These are phyloP conservation scores for Thalassiosira exigua DNA, from an alignment of 352 stramenopile genomes.

Conservation along the genomic window DNA sequence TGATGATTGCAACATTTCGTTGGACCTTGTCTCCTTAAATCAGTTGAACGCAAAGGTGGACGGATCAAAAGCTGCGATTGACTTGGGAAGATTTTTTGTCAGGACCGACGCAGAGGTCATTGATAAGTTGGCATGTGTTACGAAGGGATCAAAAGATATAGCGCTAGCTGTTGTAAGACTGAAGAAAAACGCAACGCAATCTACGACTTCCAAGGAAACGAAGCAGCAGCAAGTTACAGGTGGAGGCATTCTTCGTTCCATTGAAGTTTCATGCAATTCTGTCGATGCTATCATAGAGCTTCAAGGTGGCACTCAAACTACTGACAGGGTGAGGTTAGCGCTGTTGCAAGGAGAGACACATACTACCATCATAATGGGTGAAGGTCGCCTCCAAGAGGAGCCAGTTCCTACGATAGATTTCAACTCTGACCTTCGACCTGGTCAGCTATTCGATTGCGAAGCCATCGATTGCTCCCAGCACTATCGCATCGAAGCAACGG, in stretches of 20 bases:
- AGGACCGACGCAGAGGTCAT: conserved; percentile 29
- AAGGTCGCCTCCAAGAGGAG: conserved; percentile 3
- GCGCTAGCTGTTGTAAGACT: conserved; percentile 18
- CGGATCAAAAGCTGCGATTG: not conserved
- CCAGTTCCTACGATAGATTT: not conserved
- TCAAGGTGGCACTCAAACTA: not conserved
- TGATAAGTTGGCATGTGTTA: conserved; percentile 16
- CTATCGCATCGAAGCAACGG: conserved; percentile 30
- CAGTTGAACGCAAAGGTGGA: conserved; percentile 25
- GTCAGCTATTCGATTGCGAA: conserved; percentile 35
- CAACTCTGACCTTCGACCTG: conserved; percentile 14
- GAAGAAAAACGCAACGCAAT: conserved; percentile 22
- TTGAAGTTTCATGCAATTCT: conserved; percentile 39
- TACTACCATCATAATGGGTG: conserved; percentile 24
- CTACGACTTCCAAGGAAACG: conserved; percentile 8
- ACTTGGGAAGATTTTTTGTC: conserved; percentile 28
- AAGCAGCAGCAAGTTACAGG: conserved; percentile 5
- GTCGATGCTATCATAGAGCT: conserved; percentile 58
- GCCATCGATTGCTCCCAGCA: conserved; percentile 3
- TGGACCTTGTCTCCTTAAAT: conserved; percentile 41
- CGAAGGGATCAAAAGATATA: conserved; percentile 12
- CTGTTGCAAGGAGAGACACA: conserved; percentile 27
- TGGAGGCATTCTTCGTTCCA: conserved; percentile 11
- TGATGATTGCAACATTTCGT: too few relatives aligned
- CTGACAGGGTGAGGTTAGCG: conserved; percentile 39